These are phyloP conservation scores for Pichia eremophila DNA, from an alignment of 805 yeast species.

Conservation along the genomic window DNA sequence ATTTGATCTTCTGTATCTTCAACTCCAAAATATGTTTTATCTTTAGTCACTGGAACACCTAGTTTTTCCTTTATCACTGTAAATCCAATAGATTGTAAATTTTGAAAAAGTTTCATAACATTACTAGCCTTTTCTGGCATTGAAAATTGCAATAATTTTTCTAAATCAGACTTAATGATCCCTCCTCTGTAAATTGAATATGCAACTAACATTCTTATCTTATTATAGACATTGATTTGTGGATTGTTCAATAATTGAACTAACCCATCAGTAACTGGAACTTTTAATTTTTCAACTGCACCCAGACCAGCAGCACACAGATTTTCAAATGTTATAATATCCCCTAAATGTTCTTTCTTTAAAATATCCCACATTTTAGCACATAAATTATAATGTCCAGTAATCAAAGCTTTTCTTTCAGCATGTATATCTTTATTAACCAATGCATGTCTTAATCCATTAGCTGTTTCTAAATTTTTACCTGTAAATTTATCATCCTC, in stretches of 20 bases:
- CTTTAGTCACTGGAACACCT: slow-evolving; percentile 35
- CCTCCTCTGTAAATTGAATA: slow-evolving; percentile 83
- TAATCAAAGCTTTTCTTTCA: slow-evolving; percentile 16
- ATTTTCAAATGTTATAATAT: slow-evolving; percentile 80
- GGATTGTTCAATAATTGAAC: slow-evolving; percentile 42
- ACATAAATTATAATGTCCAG: slow-evolving; percentile 26
- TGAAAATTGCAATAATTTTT: slow-evolving; percentile 55
- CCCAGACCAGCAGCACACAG: slow-evolving; percentile 63
- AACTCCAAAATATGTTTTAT: slow-evolving; percentile 46
- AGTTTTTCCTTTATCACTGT: slow-evolving; percentile 29
- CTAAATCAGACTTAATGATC: slow-evolving; percentile 60
- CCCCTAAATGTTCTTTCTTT: slow-evolving; percentile 31
- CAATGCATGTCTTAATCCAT: slow-evolving; percentile 23
- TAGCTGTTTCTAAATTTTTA: slow-evolving; percentile 18
- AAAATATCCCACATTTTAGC: slow-evolving; percentile 54
- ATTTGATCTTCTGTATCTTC: slow-evolving; percentile 17
- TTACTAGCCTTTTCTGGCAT: slow-evolving; percentile 23
- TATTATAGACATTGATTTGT: slow-evolving; percentile 46
- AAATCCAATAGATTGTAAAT: slow-evolving; percentile 37
- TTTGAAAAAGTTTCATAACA: slow-evolving; percentile 45
- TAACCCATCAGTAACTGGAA: slow-evolving; percentile 47
- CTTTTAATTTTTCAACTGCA: slow-evolving; percentile 48
- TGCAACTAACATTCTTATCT: slow-evolving; percentile 61
- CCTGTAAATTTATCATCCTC: slow-evolving; percentile 16
- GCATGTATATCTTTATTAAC: slow-evolving; percentile 20